Evolutionary conservation across 2,329 filamentous ascomycete species (phyloP), one percentile per base, ranked within the genome.

Genomic region (Epichloe elymi): DNA sequence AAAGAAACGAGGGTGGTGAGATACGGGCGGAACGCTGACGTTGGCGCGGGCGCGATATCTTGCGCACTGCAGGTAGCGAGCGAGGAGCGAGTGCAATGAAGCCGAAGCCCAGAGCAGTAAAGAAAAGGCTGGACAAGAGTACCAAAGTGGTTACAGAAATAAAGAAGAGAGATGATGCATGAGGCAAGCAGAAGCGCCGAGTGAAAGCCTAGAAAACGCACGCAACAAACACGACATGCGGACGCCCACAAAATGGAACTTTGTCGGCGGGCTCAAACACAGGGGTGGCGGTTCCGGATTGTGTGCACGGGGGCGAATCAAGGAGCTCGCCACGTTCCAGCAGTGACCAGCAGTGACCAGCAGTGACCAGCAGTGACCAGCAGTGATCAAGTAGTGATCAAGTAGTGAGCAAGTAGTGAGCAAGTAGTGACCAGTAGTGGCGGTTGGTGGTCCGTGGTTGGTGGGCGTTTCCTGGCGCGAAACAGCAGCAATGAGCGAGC

Each of bases 201-300:
- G 49, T 38, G 49, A 51, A 38, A 30, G 49, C 37, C 37, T 35
- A 36, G 52, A 39, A 30, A 30, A 30, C 8, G 26, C 7, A 54
- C 49, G 49, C 49, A 54, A 46, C 46, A 49, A 54, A 49, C 37
- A 49, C 52, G 44, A 51, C n/a, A n/a, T 46, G 49, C 52, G 46
- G 52, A 40, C 41, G 46, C 45, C 49, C 52, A 47, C 49, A 51
- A 51, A 49, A 44, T 6, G 14, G 38, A 4, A 48, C 39, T 38
- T 20, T 30, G 48, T 30, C 17, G 43, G 45, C 37, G 33, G 51
- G 26, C 43, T 38, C 45, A 52, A 39, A 52, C 46, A 43, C 52
- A 54, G 53, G 48, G 50, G 48, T 52, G 50, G 53, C 48, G 44
- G 43, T 41, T 46, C n/a, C 30, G 48, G 39, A 41, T 37, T 36